Percentiles rank a stretch among this genome's conserved stretches.
These are phyloP conservation scores for Oryza glumipatula DNA, from an alignment of 176 grass and related monocot species.

Conservation along the genomic window DNA sequence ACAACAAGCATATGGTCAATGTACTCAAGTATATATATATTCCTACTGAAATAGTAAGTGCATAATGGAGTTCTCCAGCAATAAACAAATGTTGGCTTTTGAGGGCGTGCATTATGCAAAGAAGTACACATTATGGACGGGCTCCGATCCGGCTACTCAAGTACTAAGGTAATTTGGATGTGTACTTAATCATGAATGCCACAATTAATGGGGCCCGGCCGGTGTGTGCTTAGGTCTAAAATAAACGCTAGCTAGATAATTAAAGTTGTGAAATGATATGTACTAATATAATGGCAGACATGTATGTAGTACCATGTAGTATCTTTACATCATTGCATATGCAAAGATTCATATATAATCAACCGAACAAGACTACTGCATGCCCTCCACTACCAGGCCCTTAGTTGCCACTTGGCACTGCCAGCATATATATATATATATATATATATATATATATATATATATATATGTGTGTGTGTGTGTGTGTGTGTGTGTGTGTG, in stretches of 20 bases:
- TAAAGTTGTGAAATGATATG: not conserved
- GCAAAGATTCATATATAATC: not conserved
- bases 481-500: too few species aligned
- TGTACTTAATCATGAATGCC: not conserved
- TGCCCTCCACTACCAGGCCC: too few species aligned
- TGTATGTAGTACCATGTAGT: not conserved
- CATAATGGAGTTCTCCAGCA: not conserved
- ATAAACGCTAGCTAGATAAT: not conserved
- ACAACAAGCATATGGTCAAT: too few species aligned
- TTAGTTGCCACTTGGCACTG: too few species aligned
- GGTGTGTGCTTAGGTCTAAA: not conserved
- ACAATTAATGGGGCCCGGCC: not conserved
- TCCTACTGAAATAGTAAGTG: not conserved
- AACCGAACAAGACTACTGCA: not conserved
- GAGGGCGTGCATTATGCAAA: not conserved
- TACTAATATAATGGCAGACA: conserved; percentile 1
- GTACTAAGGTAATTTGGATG: not conserved
- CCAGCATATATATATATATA: too few species aligned
- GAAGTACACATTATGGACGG: not conserved
- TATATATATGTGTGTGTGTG: too few species aligned
- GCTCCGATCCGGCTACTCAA: not conserved
- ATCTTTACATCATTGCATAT: not conserved
- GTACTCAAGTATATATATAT: too few species aligned
- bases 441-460: too few species aligned
- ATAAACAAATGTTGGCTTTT: not conserved